Percentiles rank a stretch among this genome's conserved stretches.
These are phyloP conservation scores for Calonectria hawksworthii DNA, from an alignment of 2,329 filamentous ascomycete species.

Conservation along the genomic window DNA sequence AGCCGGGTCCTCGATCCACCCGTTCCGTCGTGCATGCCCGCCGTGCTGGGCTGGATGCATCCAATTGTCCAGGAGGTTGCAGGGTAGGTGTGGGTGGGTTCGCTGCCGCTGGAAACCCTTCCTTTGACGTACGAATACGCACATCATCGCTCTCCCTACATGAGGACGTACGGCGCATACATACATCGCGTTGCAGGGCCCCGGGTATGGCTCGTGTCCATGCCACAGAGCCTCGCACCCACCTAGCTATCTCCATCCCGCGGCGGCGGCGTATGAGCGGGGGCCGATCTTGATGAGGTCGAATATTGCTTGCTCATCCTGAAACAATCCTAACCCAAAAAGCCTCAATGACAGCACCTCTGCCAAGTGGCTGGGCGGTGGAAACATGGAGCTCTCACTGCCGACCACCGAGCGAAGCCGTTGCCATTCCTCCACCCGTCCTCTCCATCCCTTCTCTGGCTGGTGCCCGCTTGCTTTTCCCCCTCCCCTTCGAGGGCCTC, in stretches of 20 bases:
- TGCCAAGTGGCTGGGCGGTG: slow-evolving; percentile 22
- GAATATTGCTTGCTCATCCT: slow-evolving; percentile 20
- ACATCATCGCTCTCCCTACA: slow-evolving; percentile 20
- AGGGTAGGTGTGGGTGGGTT: slow-evolving; percentile 24
- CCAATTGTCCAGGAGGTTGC: slow-evolving; percentile 27
- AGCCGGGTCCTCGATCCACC: slow-evolving; percentile 31
- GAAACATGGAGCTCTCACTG: slow-evolving; percentile 18
- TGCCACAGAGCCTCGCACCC: slow-evolving; percentile 25
- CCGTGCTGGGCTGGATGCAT: slow-evolving; percentile 22
- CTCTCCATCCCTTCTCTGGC: slow-evolving; percentile 33
- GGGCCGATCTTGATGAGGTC: slow-evolving; percentile 16
- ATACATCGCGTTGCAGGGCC: slow-evolving; percentile 4
- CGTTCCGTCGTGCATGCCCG: slow-evolving; percentile 29
- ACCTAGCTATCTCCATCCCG: background rate
- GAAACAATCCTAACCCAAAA: slow-evolving; percentile 33
- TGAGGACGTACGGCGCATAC: background rate
- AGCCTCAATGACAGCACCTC: slow-evolving; percentile 23
- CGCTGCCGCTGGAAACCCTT: slow-evolving; percentile 27
- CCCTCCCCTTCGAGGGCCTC: slow-evolving; percentile 37
- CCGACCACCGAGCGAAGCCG: slow-evolving; percentile 28
- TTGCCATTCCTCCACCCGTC: slow-evolving; percentile 37
- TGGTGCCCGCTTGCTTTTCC: slow-evolving; percentile 38
- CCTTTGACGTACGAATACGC: slow-evolving; percentile 12
- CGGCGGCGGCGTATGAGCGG: slow-evolving; percentile 12
- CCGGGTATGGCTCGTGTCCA: background rate